phyloP scores from a whole-genome alignment of 257 asterid genomes.

The Lantana camara region DNA sequence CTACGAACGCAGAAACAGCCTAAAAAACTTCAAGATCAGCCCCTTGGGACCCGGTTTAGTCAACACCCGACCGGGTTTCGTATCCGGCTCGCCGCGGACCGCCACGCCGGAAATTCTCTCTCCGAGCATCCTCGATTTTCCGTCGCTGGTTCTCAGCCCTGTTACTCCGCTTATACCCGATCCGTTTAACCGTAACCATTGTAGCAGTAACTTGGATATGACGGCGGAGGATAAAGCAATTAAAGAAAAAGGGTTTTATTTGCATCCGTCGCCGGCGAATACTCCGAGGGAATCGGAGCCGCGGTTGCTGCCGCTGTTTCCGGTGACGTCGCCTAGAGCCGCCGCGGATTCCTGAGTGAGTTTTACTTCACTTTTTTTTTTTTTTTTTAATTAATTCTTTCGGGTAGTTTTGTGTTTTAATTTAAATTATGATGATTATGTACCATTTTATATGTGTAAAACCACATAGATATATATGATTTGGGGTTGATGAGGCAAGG shows the following conservation, averaged over 20 bases:
- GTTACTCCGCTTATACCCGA: constrained; percentile 87
- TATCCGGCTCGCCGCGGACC: constrained; percentile 62
- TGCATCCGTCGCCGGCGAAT: constrained; percentile 84
- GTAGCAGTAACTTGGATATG: constrained; percentile 41
- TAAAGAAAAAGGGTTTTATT: constrained; percentile 64
- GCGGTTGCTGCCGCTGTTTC: constrained; percentile 78
- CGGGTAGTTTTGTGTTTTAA: constrained; percentile 30
- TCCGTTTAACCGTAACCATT: constrained; percentile 59
- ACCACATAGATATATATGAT: constrained; percentile 47
- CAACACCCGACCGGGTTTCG: constrained; percentile 33
- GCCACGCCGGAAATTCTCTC: constrained; percentile 65
- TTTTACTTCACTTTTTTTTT: background rate
- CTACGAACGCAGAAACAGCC: constrained; percentile 79
- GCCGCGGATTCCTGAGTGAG: constrained; percentile 50
- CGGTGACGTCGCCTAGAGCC: constrained; percentile 78
- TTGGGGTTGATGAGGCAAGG: constrained; percentile 41
- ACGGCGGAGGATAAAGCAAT: constrained; percentile 87
- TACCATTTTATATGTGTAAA: constrained; percentile 42
- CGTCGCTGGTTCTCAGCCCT: constrained; percentile 86
- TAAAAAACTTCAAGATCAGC: constrained; percentile 77
- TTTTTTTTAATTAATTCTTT: too few relatives aligned
- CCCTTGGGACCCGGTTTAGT: constrained; percentile 62
- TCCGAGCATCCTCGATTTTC: constrained; percentile 87
- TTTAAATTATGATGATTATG: constrained; percentile 23
- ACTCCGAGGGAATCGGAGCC: constrained; percentile 93